Evolutionary conservation across 2,329 filamentous ascomycete species (phyloP).

Genomic region (Phialophora chinensis): DNA sequence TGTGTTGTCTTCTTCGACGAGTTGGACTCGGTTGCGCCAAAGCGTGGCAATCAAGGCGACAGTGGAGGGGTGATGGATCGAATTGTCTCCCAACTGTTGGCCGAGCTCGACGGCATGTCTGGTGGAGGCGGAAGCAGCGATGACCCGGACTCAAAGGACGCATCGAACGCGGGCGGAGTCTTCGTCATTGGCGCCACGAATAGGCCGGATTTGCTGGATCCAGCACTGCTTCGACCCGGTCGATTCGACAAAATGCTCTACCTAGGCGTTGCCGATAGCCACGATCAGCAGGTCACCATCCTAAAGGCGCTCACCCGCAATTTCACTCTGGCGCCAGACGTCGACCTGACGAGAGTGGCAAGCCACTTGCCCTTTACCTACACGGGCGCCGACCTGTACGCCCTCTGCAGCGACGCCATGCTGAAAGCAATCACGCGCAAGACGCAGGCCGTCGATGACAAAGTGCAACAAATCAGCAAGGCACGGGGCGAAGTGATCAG

Average conservation of each 20-base stretch:
- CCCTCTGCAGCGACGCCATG: conserved; percentile 97
- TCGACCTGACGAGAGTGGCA: conserved; percentile 78
- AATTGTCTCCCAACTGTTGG: conserved; percentile 91
- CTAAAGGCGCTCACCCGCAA: conserved; percentile 93
- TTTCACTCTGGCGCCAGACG: conserved; percentile 80
- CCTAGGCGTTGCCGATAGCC: conserved; percentile 92
- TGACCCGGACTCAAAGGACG: conserved; percentile 64
- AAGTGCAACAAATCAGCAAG: conserved; percentile 68
- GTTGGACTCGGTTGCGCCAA: conserved; percentile 90
- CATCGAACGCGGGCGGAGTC: conserved; percentile 70
- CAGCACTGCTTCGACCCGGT: conserved; percentile 84
- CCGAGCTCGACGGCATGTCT: conserved; percentile 97
- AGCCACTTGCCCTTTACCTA: conserved; percentile 88
- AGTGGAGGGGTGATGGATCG: conserved; percentile 98
- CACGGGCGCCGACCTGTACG: conserved; percentile 96
- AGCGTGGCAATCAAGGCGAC: conserved; percentile 95
- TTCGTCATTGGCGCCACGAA: conserved; percentile 98
- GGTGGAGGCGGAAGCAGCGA: conserved; percentile 52
- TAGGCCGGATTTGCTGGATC: conserved; percentile 88
- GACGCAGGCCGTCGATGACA: conserved; percentile 80
- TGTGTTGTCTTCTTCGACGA: conserved; percentile 96
- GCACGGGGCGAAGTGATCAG: conserved; percentile 62
- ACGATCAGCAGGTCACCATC: conserved; percentile 94
- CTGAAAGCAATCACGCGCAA: conserved; percentile 96
- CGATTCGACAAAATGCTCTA: conserved; percentile 99